Evolutionary conservation across 202 grass and related monocot species (phyloP).

Genomic region (Brachypodium distachyon): DNA sequence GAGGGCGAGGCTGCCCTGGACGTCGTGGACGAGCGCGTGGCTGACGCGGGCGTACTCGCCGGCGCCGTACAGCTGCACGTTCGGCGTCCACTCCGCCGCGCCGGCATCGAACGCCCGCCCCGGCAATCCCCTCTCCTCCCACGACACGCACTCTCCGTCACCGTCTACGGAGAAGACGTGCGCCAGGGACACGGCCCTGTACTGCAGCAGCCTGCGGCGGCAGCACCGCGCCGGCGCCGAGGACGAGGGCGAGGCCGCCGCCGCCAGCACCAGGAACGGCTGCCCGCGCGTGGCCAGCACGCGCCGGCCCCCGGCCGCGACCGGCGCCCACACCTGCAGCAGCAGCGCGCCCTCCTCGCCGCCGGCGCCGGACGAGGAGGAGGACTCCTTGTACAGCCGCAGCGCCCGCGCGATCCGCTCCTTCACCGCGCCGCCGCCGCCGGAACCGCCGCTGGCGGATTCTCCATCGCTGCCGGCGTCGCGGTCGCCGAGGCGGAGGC

Average conservation of each 20-base stretch:
- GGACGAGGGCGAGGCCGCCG: too few species aligned
- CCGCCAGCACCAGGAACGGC: conserved; percentile 51
- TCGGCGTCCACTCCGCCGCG: conserved; percentile 61
- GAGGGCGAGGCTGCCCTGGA: conserved; percentile 47
- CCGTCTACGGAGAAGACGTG: conserved; percentile 47
- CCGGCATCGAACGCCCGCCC: conserved; percentile 46
- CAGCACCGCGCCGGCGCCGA: conserved; percentile 27
- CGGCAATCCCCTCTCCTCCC: conserved; percentile 36
- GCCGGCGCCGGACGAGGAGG: neutral
- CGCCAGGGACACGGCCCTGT: conserved; percentile 45
- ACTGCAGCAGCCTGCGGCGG: conserved; percentile 47
- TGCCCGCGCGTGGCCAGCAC: conserved; percentile 57
- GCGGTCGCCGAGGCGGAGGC: conserved; percentile 2
- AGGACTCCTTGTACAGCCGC: conserved; percentile 41
- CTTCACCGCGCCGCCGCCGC: conserved; percentile 27
- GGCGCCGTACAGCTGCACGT: conserved; percentile 69
- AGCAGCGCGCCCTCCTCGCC: conserved; percentile 32
- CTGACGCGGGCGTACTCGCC: conserved; percentile 69
- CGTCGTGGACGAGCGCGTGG: conserved; percentile 68
- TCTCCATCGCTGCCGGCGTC: neutral
- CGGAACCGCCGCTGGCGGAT: neutral
- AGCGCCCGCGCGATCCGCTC: conserved; percentile 67
- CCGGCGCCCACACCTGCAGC: conserved; percentile 65
- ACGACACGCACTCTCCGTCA: neutral
- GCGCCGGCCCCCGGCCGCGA: conserved; percentile 19